These are phyloP conservation scores for Fusarium humuli DNA, from an alignment of 2,329 filamentous ascomycete species.

Conservation along the genomic window DNA sequence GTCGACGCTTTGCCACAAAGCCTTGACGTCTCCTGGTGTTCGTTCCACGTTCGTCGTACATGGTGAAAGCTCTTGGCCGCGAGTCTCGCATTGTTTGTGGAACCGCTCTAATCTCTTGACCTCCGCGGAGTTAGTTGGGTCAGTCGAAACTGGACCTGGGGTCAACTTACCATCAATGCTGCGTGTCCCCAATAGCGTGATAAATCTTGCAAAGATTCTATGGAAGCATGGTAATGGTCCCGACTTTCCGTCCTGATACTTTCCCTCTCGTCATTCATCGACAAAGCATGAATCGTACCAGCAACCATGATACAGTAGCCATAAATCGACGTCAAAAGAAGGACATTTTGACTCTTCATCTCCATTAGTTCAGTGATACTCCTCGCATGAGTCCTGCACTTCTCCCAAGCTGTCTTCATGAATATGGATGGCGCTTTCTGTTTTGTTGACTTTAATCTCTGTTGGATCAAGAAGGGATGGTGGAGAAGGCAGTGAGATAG, in stretches of 20 bases:
- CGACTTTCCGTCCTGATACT: not conserved
- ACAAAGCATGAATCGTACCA: conserved; percentile 17
- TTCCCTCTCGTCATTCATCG: conserved; percentile 20
- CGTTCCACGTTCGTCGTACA: conserved; percentile 2
- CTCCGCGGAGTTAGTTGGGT: not conserved
- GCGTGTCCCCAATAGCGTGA: conserved; percentile 18
- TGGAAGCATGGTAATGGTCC: not conserved
- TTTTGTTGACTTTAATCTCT: conserved; percentile 2
- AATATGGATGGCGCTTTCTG: conserved; percentile 13
- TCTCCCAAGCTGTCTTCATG: conserved; percentile 21
- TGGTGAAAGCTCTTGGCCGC: conserved; percentile 12
- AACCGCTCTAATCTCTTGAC: conserved; percentile 16
- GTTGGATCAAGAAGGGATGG: conserved; percentile 13
- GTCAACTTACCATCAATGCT: conserved; percentile 12
- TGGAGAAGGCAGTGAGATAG: conserved; percentile 17
- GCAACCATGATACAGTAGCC: conserved; percentile 26
- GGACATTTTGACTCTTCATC: conserved; percentile 18
- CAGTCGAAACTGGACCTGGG: rapidly evolving
- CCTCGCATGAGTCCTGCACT: conserved; percentile 3
- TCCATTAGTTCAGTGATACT: conserved; percentile 1
- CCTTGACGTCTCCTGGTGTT: conserved; percentile 11
- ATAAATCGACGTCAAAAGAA: conserved; percentile 15
- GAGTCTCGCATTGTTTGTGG: conserved; percentile 7
- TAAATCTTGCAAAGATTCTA: conserved; percentile 4
- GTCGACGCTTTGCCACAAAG: conserved; percentile 22